Conservation (phyloP, 164 flowering plant genomes). For the Santalum album region DNA sequence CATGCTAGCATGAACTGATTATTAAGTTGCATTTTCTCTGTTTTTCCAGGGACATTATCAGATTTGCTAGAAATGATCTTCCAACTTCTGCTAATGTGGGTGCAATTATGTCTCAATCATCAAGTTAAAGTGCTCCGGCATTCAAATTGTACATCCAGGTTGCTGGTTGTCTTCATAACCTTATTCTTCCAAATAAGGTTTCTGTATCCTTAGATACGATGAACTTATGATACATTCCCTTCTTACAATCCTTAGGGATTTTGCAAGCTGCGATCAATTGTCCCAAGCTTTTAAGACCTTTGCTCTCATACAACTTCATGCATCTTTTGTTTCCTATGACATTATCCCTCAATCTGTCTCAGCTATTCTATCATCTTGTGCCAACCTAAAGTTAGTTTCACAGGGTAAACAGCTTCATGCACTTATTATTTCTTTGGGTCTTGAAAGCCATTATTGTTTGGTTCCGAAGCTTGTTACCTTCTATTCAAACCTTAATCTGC, state of each 20-base stretch:
- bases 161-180: too few species aligned
- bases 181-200: too few species aligned
- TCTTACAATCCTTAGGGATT: slow-evolving; percentile 16
- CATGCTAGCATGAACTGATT: too few species aligned
- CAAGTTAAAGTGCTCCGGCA: too few species aligned
- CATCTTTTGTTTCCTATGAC: slow-evolving; percentile 6
- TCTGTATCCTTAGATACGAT: not conserved
- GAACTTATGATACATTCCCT: slow-evolving; percentile 20
- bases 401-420: slow-evolving; percentile 47
- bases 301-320: slow-evolving; percentile 23
- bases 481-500: slow-evolving; percentile 24
- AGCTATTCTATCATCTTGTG: slow-evolving; percentile 31
- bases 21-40: too few species aligned
- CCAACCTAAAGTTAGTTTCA: slow-evolving; percentile 16
- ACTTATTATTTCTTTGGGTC: slow-evolving; percentile 25
- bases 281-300: slow-evolving; percentile 31
- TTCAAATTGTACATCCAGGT: too few species aligned
- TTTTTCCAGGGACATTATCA: too few species aligned
- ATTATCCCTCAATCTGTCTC: slow-evolving; percentile 22
- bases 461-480: slow-evolving; percentile 41
- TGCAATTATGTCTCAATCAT: too few species aligned
- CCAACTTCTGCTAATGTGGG: too few species aligned
- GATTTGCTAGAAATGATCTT: too few species aligned
- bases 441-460: slow-evolving; percentile 29
- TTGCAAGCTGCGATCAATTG: slow-evolving; percentile 14